Evolutionary conservation across 192 early-diverging fungal genomes (phyloP).

Genomic region (Gamsiella multidivaricata): DNA sequence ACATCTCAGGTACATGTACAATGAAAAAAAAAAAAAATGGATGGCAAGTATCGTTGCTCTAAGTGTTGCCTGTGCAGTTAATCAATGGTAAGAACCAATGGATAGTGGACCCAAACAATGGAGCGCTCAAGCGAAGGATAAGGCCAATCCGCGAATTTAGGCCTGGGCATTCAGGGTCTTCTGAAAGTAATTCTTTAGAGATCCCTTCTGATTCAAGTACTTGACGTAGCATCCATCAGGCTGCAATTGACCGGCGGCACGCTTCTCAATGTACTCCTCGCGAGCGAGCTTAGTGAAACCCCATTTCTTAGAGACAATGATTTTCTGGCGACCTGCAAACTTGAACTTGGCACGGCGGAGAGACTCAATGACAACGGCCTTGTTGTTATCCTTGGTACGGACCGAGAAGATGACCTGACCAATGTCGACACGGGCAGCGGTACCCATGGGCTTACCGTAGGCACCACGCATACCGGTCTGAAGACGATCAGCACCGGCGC

Average conservation of each 20-base stretch:
- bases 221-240: conserved; percentile 97
- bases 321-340: conserved; percentile 99
- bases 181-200: conserved; percentile 68
- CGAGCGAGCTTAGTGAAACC: conserved; percentile 98
- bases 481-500: conserved; percentile 98
- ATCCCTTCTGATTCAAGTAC: conserved; percentile 89
- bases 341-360: conserved; percentile 79
- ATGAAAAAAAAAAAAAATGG: conserved; percentile 10
- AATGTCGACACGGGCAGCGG: conserved; percentile 97
- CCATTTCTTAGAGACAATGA: conserved; percentile 99
- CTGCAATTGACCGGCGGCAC: conserved; percentile 80
- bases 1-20: conserved; percentile 3
- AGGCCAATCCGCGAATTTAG: no score
- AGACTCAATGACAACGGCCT: conserved; percentile 92
- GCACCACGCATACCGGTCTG: conserved; percentile 99
- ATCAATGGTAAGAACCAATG: no score
- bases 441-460: conserved; percentile 95
- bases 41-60: neutral
- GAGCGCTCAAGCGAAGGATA: no score
- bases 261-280: conserved; percentile 86
- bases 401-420: conserved; percentile 97
- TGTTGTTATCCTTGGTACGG: conserved; percentile 95
- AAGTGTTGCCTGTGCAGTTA: no score
- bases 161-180: conserved; percentile 39
- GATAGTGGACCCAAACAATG: no score